Evolutionary conservation across 768 basidiomycete genomes (phyloP), one percentile per base, ranked within the genome.

Genomic region (Baorangia bicolor): DNA sequence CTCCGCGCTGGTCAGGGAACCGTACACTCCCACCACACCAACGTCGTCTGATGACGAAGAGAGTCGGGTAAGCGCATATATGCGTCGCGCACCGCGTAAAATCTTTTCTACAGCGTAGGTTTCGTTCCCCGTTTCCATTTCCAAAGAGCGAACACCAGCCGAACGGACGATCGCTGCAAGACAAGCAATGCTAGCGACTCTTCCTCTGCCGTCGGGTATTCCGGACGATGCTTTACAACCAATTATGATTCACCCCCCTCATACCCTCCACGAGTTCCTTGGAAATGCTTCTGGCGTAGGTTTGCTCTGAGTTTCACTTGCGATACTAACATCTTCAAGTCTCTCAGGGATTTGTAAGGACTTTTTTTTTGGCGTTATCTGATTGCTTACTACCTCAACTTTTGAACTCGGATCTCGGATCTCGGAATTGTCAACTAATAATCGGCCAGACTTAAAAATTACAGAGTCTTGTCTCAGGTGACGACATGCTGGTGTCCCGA

Each of bases 401-500:
- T 43, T 38, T 45, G 44, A 25, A 43, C 25, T 37, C 18, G 34
- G 11, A 31, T 21, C 25, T 37, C 18, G 34, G 11, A 31, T 21
- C 21, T 43, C 20, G 38, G n/a, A 28, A 25, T 31, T 4, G 42
- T 35, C 16, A 18, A 51, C 18, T 49, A 7, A 41, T n/a, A 20
- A 35, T 50, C 21, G 18, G 23, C 13, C 58, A 92, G 89, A 38
- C 77, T 91, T 8, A 72, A 78, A 8, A 84, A 84, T 57, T 87
- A 90, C 65, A 82, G 84, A 42, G 77, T 88, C 39, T 75, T 92
- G 37, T 82, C 87, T 51, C 81, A 84, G 53, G 67, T 74, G 7
- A 90, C 86, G 18, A 90, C 90, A 3, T 77, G 78, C 34, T 92
- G 90, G 90, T 91, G 90, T 63, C 82, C 87, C 3, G 88, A 89